Percentiles rank a stretch among this genome's conserved stretches.
Conservation (phyloP, 1,284 basidiomycete genomes). For the Cryptococcus sp. region DNA sequence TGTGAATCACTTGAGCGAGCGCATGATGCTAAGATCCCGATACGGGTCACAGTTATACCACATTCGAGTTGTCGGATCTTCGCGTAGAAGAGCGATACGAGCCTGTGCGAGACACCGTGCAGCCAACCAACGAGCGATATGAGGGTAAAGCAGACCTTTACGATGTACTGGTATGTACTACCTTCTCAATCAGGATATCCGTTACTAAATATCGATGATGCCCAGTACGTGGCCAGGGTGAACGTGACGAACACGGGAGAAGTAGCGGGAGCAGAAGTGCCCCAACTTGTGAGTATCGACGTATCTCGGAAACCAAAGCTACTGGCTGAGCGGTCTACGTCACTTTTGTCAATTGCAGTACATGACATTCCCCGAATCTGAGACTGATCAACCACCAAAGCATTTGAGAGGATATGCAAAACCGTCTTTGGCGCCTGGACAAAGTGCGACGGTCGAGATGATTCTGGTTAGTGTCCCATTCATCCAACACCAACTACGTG, state of each 20-base stretch:
- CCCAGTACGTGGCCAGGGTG: constrained; percentile 39
- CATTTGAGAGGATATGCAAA: constrained; percentile 52
- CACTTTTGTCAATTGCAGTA: constrained; percentile 33
- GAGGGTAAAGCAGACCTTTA: constrained; percentile 44
- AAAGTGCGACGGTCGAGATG: constrained; percentile 43
- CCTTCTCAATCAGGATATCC: not conserved
- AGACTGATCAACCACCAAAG: constrained; percentile 47
- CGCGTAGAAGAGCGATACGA: constrained; percentile 25
- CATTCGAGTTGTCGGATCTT: constrained; percentile 49
- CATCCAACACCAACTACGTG: too few relatives aligned
- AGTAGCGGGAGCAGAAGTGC: constrained; percentile 52
- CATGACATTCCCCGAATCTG: constrained; percentile 49
- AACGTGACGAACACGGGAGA: constrained; percentile 54
- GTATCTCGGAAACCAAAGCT: not conserved
- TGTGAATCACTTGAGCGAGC: not conserved
- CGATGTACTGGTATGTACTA: constrained; percentile 42
- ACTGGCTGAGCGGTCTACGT: not conserved
- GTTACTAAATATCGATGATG: constrained; percentile 3
- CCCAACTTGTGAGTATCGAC: constrained; percentile 50
- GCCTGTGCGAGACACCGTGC: constrained; percentile 42
- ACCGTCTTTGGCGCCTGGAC: constrained; percentile 41
- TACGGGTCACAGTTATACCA: constrained; percentile 44
- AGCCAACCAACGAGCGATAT: constrained; percentile 53
- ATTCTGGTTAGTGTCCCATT: constrained; percentile 37
- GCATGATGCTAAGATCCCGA: too few relatives aligned